Evolutionary conservation across 352 stramenopile genomes (phyloP).

Genomic region (Globisporangium nunn): DNA sequence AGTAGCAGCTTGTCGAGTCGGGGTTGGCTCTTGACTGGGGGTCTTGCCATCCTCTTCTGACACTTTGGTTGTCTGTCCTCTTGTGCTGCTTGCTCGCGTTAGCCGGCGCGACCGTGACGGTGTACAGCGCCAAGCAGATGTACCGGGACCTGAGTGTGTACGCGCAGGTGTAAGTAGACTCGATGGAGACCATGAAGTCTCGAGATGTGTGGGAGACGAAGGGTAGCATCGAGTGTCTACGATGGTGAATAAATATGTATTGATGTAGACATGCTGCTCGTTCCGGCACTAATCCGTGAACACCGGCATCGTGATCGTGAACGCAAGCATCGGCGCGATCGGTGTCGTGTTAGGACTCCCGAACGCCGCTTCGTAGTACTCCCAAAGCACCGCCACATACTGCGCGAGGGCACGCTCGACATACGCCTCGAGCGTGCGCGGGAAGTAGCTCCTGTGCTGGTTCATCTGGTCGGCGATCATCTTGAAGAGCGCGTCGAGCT

Average conservation of each 20-base stretch:
- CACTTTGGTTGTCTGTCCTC: neutral
- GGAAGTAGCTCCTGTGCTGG: constrained; percentile 39
- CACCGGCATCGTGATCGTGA: constrained; percentile 69
- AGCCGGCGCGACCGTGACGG: constrained; percentile 59
- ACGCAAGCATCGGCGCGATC: constrained; percentile 64
- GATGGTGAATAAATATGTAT: neutral
- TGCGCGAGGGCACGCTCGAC: constrained; percentile 61
- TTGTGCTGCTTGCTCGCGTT: constrained; percentile 7
- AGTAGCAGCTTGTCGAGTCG: no score
- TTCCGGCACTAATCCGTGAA: constrained; percentile 37
- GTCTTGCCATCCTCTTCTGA: no score
- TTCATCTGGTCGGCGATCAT: constrained; percentile 79
- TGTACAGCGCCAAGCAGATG: constrained; percentile 73
- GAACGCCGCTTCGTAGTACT: constrained; percentile 76
- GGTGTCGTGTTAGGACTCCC: constrained; percentile 39
- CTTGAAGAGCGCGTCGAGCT: constrained; percentile 81
- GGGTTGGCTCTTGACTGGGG: no score
- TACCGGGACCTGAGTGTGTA: constrained; percentile 73
- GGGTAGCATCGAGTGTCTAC: no score
- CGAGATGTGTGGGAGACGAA: neutral
- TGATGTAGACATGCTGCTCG: neutral
- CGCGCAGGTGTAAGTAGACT: constrained; percentile 33
- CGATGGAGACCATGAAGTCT: neutral
- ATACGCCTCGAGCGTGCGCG: constrained; percentile 60
- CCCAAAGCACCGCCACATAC: constrained; percentile 72